A percentile compares a stretch with the other conserved stretches of the same genome.
Conservation (phyloP, 768 basidiomycete genomes). For the Russula sp. region DNA sequence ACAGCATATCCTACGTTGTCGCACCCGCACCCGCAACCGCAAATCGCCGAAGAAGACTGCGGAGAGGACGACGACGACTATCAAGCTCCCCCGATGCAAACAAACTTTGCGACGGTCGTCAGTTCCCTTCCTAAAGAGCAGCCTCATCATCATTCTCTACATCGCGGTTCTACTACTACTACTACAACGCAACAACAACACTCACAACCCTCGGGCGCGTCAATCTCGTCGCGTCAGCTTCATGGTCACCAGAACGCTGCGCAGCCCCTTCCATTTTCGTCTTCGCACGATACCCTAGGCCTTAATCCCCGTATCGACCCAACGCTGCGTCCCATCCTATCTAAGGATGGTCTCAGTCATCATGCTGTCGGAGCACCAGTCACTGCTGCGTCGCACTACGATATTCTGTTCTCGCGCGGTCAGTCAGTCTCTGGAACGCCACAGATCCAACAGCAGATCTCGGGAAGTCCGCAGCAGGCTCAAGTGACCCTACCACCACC, state of each 20-base stretch:
- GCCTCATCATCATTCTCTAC: not conserved
- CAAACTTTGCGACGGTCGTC: slow-evolving; percentile 11
- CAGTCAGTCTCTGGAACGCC: not conserved
- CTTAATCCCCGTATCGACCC: slow-evolving; percentile 17
- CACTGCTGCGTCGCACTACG: not conserved
- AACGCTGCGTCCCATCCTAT: not conserved
- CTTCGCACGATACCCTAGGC: not conserved
- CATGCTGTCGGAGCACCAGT: not conserved
- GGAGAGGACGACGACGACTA: slow-evolving; percentile 1
- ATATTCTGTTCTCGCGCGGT: not conserved
- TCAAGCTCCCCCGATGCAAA: slow-evolving; percentile 15
- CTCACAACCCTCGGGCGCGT: not conserved
- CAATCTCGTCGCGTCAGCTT: not conserved
- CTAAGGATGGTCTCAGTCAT: not conserved
- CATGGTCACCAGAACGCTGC: not conserved
- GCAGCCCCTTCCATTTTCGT: not conserved
- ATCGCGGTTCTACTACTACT: not conserved
- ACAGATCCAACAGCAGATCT: slow-evolving; percentile 2
- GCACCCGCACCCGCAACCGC: not conserved
- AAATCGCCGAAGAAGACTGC: not conserved
- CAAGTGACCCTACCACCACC: not conserved
- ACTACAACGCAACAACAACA: not conserved
- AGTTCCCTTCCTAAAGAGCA: not conserved
- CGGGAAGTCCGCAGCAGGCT: not conserved
- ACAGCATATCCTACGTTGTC: slow-evolving; percentile 7